Evolutionary conservation across 805 yeast genomes (phyloP).

Genomic region (Saccharomyces kudriavzevii): DNA sequence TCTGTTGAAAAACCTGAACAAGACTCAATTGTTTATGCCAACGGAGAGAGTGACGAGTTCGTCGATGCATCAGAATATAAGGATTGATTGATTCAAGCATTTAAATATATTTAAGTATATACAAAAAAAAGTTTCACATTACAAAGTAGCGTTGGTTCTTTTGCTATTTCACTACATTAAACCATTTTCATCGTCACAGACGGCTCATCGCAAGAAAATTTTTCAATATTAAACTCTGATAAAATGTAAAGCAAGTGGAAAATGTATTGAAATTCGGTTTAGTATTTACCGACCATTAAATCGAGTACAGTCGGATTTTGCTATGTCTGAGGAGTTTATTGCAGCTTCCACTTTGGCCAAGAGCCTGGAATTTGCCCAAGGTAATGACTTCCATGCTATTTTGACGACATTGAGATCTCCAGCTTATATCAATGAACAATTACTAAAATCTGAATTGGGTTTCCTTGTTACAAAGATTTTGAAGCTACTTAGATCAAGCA

Average conservation of each 20-base stretch:
- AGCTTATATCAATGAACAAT: slow-evolving; percentile 24
- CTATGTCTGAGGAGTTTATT: slow-evolving; percentile 9
- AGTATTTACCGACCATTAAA: background rate
- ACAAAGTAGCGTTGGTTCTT: background rate
- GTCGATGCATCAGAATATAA: slow-evolving; percentile 32
- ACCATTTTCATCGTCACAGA: background rate
- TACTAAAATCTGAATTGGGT: slow-evolving; percentile 27
- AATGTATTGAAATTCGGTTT: too few species aligned
- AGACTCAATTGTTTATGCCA: slow-evolving; percentile 30
- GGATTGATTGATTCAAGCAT: slow-evolving; percentile 10
- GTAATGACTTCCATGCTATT: slow-evolving; percentile 24
- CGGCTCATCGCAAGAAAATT: slow-evolving; percentile 3
- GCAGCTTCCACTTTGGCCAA: slow-evolving; percentile 23
- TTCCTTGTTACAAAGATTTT: slow-evolving; percentile 30
- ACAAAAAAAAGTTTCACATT: slow-evolving; percentile 12
- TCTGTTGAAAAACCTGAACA: slow-evolving; percentile 27
- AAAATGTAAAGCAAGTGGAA: background rate
- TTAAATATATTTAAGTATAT: background rate
- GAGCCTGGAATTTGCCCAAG: slow-evolving; percentile 22
- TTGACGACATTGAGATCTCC: slow-evolving; percentile 22
- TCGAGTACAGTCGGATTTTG: background rate
- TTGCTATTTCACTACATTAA: background rate
- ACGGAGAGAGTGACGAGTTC: slow-evolving; percentile 40
- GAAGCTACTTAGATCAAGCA: slow-evolving; percentile 39
- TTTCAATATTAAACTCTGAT: background rate